Evolutionary conservation across 140 eudicot genomes (phyloP), one percentile per base, ranked within the genome.

Genomic region (Senecio squalidus): DNA sequence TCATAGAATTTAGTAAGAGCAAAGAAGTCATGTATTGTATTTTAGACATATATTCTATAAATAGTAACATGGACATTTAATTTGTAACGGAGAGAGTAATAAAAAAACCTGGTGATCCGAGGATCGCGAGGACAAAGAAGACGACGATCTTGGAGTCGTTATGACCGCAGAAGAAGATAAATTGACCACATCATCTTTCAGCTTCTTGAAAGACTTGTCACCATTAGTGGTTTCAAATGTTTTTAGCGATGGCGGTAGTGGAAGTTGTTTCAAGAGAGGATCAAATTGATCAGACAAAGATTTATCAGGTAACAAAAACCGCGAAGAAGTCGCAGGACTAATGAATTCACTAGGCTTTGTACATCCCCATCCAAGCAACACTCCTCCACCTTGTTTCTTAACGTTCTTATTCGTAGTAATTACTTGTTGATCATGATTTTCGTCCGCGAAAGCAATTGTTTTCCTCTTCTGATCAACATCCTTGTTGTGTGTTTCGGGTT

Each of bases 281-380:
- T 86, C 77, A 21, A 79, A 48, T 23, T 39, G 68, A 34, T 71
- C 66, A 21, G 83, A 55, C 71, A 67, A 68, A 0, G 50, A 53
- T 39, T 74, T 64, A 13, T 73, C 86, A 11, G 78, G 21, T 79
- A 91, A 70, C 80, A 91, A 73, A 67, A 82, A 83, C 64, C 98
- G 54, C 0, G 95, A 58, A 15, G 97, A 90, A 29, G 77, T 83
- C 1, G 88, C 80, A 1, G 96, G 95, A 50, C 85, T 83, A 20
- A 80, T 70, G 27, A 79, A 85, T 31, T 73, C 89, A 45, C 85
- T 77, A 0, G 86, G 76, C 66, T 51, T 68, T 4, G 77, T 74
- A 44, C 78, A 74, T n/a, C 84, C 77, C 92, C 82, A 78, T 64
- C 78, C 72, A 11, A 27, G 26, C 33, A 66, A 26, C 61, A 67